A percentile compares a stretch with the other conserved stretches of the same genome.
Evolutionary conservation across 352 stramenopile genomes (phyloP).

Genomic region (Pythium myriotylum): DNA sequence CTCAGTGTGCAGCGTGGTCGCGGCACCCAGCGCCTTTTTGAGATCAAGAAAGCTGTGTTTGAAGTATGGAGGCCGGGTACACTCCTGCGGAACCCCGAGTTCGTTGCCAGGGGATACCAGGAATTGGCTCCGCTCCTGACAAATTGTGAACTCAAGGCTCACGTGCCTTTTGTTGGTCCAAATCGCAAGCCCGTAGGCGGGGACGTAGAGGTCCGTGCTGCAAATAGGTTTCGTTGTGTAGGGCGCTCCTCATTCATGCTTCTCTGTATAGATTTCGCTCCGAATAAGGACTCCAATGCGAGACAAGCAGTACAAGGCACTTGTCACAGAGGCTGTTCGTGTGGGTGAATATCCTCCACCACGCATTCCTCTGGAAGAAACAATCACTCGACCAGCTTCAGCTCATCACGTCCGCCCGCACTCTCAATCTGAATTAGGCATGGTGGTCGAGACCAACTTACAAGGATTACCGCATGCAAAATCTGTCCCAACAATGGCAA

Average conservation of each 20-base stretch:
- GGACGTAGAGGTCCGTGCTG: conserved; percentile 53
- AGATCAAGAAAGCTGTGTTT: conserved; percentile 80
- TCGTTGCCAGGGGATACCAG: conserved; percentile 66
- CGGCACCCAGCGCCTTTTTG: conserved; percentile 73
- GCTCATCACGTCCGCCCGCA: background rate
- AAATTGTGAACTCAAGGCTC: conserved; percentile 47
- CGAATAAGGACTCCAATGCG: conserved; percentile 59
- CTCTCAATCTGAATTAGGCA: conserved; percentile 8
- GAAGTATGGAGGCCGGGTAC: conserved; percentile 73
- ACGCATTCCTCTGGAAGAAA: background rate
- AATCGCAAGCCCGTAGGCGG: conserved; percentile 70
- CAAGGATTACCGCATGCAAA: background rate
- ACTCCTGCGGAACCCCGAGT: conserved; percentile 66
- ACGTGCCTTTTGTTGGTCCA: conserved; percentile 65
- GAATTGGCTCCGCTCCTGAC: conserved; percentile 60
- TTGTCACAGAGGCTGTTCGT: conserved; percentile 50
- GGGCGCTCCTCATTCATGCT: background rate
- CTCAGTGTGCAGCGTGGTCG: conserved; percentile 63
- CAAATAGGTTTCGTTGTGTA: no score
- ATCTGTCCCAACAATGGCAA: conserved; percentile 1
- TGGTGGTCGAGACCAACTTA: background rate
- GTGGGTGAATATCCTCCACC: conserved; percentile 54
- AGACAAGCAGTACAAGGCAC: conserved; percentile 54
- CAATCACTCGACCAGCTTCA: background rate
- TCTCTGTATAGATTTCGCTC: conserved; percentile 53